phyloP scores from a whole-genome alignment of 2,329 filamentous ascomycete genomes.

The Lachnellula occidentalis region DNA sequence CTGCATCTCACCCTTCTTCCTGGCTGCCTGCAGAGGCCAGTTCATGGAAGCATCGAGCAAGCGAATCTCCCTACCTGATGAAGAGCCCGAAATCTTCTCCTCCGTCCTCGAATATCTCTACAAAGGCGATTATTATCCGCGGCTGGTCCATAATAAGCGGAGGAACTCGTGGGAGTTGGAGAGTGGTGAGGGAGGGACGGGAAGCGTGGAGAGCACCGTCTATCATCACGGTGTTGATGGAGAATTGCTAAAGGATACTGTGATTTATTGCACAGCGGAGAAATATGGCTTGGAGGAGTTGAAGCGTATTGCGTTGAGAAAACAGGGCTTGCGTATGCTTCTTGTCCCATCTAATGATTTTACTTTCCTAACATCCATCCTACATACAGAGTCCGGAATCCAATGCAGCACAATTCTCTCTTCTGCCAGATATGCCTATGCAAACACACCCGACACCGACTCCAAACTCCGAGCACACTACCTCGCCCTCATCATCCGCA shows the following conservation, averaged over 20 bases:
- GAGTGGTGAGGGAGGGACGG: slow-evolving; percentile 41
- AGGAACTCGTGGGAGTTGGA: slow-evolving; percentile 87
- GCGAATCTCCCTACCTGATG: slow-evolving; percentile 66
- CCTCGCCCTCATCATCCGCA: slow-evolving; percentile 93
- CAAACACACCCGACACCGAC: slow-evolving; percentile 89
- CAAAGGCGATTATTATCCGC: slow-evolving; percentile 58
- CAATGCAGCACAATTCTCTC: slow-evolving; percentile 87
- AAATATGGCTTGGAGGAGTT: slow-evolving; percentile 88
- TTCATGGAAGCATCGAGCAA: slow-evolving; percentile 71
- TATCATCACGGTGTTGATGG: slow-evolving; percentile 69
- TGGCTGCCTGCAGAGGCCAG: slow-evolving; percentile 63
- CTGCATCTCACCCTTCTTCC: slow-evolving; percentile 78
- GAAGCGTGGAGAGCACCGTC: slow-evolving; percentile 66
- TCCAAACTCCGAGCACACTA: slow-evolving; percentile 92
- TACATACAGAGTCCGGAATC: slow-evolving; percentile 52
- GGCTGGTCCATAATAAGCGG: slow-evolving; percentile 80
- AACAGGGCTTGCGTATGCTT: slow-evolving; percentile 66
- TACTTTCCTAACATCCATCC: neutral
- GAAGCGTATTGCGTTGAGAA: slow-evolving; percentile 84
- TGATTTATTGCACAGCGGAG: slow-evolving; percentile 89
- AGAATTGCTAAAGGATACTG: slow-evolving; percentile 82
- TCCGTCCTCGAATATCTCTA: slow-evolving; percentile 94
- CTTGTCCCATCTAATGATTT: neutral
- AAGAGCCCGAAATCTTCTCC: slow-evolving; percentile 89
- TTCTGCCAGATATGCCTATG: slow-evolving; percentile 91